Conservation (phyloP, 1,139 yeast species). For the Lodderomyces metapsilosis region DNA sequence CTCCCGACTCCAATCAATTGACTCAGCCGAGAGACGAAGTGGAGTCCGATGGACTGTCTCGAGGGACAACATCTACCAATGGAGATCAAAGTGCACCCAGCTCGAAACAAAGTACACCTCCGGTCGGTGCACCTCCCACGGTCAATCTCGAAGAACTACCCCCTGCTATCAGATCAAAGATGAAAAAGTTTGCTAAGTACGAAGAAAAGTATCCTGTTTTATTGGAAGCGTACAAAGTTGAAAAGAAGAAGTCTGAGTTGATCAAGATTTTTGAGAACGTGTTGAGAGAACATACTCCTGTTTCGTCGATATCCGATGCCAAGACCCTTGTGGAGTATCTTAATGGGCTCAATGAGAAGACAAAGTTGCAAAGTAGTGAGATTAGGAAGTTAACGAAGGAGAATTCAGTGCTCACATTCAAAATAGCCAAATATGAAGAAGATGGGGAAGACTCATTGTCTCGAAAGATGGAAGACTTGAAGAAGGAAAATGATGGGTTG, state of each 20-base stretch:
- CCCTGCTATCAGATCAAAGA: conserved; percentile 54
- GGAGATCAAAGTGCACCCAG: not conserved
- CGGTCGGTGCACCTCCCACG: conserved; percentile 15
- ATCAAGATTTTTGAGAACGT: conserved; percentile 68
- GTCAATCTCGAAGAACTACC: conserved; percentile 42
- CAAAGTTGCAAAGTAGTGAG: conserved; percentile 56
- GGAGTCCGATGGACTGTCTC: conserved; percentile 9
- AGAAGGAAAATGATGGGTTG: conserved; percentile 9
- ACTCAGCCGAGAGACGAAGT: conserved; percentile 48
- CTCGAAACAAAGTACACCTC: not conserved
- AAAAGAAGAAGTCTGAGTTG: conserved; percentile 65
- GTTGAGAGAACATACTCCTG: conserved; percentile 78
- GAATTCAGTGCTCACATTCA: conserved; percentile 23
- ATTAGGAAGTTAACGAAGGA: conserved; percentile 30
- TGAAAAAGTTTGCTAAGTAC: conserved; percentile 79
- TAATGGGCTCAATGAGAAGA: conserved; percentile 60
- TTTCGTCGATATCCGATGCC: conserved; percentile 69
- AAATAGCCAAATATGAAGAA: conserved; percentile 16
- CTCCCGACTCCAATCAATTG: conserved; percentile 46
- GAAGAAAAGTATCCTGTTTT: conserved; percentile 86
- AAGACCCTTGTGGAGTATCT: conserved; percentile 70
- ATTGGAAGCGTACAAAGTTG: conserved; percentile 79
- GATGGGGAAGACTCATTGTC: conserved; percentile 14
- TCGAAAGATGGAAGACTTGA: conserved; percentile 16
- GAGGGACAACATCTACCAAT: conserved; percentile 7